Evolutionary conservation across 1,284 basidiomycete species (phyloP), one percentile per base, ranked within the genome.

Genomic region (Trichosporon ovoides): DNA sequence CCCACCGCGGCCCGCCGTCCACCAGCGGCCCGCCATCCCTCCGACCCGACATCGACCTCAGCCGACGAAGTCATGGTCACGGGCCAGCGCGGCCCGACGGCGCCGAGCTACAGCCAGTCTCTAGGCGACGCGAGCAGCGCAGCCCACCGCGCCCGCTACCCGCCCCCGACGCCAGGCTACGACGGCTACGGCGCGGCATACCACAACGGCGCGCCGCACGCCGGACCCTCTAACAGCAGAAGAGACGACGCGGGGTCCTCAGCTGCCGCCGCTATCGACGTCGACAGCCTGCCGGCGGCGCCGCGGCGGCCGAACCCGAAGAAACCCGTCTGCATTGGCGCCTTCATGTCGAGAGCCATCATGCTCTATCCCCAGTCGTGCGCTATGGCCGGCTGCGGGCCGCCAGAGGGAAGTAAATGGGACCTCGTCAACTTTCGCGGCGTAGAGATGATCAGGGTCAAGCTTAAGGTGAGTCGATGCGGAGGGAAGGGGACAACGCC

Each of bases 361-460:
- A 86, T 95, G 56, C 81, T 94, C 9, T 93, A 93, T 75, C 91
- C 90, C 3, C 83, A 87, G n/a, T 71, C 81, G 20, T 92, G 91
- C 69, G 78, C 90, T 19, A 72, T 81, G 31, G 77, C 81, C 9
- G 82, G 81, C 57, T 56, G 58, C 38, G 63, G 50, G 78, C 81
- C 66, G 11, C 64, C 64, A 46, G 57, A 65, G 73, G 63, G 64
- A 22, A 52, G 54, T 28, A 52, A 31, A 48, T 66, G 59, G 48
- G 67, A 72, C 24, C 48, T 74, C 18, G 66, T 75, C n/a, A n/a
- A 53, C 12, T 66, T 55, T 22, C 58, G 68, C 46, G 69, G 84
- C 10, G 77, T 79, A 5, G 89, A 92, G 64, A 91, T 88, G 85
- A 84, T 84, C 10, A 80, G 83, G 38, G 88, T 93, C 33, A 85